Base-by-base conservation (phyloP, 2,329 filamentous ascomycete species). In the Arthrobotrys conoides region DNA sequence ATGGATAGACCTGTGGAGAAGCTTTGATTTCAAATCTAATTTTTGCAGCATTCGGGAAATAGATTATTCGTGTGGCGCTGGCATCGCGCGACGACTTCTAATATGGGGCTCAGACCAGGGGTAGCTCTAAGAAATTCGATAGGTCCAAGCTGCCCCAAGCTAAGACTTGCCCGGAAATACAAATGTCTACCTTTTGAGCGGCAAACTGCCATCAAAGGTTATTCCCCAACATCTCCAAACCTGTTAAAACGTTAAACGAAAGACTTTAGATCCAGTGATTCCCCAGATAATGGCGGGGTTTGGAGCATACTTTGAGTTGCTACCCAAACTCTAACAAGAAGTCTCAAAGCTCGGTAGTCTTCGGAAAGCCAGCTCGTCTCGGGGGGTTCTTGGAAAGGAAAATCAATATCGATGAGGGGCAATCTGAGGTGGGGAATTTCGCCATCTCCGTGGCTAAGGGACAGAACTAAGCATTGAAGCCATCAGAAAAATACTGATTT, bases 11-110 rank as follows among this genome's bases (percentile, higher is more conserved):
- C 55, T 59, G 61, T 51, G 41, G 61, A 61, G 51, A 67, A 24
- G 20, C 30, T 73, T 61, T 66, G 59, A 51, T 67, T 72, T 73
- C 70, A 73, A 67, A 67, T 73, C 61, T 73, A 61, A 61, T 10
- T 41, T 24, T 49, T 27, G 8, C 12, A 18, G 18, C 22, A 30
- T 44, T 22, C 6, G 33, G 18, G n/a, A 53, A 44, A 27, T 20
- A 57, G 18, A 27, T 33, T 18, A 24, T 44, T 46, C 27, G 57
- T 20, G 68, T 64, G 68, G 30, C 57, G 46, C 16, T 46, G 68
- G 20, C 22, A 30, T 12, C 33, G 57, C 63, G 53, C 44, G 44
- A 53, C 55, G n/a, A 4, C 14, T 24, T 24, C 24, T 41, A 3
- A 8, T 14, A 38, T 10, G 12, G 38, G 38, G 14, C 38, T 44